Evolutionary conservation across 1,139 yeast species (phyloP).

Genomic region (Protomyces inouyei): DNA sequence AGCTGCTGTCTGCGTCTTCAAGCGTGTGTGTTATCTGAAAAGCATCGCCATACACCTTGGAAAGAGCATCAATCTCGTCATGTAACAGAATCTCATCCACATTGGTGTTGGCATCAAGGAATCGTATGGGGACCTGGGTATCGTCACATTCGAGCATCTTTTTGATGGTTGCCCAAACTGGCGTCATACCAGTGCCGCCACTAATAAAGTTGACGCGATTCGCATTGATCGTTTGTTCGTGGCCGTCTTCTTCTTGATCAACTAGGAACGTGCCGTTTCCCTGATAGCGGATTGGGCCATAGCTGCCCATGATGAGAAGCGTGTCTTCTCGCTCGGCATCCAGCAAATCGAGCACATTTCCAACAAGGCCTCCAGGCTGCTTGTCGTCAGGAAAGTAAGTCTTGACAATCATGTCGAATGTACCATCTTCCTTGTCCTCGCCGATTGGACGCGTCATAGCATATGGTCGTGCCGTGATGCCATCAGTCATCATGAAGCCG

Average conservation of each 20-base stretch:
- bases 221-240: not conserved
- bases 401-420: slow-evolving; percentile 14
- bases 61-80: not conserved
- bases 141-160: slow-evolving; percentile 13
- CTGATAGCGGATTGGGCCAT: slow-evolving; percentile 8
- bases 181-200: slow-evolving; percentile 26
- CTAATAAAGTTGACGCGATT: slow-evolving; percentile 15
- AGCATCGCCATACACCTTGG: not conserved
- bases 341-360: slow-evolving; percentile 13
- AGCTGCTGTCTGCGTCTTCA: slow-evolving; percentile 5
- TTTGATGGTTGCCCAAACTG: slow-evolving; percentile 13
- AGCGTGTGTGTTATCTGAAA: slow-evolving; percentile 11
- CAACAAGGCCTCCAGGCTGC: slow-evolving; percentile 21
- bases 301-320: slow-evolving; percentile 17
- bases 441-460: slow-evolving; percentile 18
- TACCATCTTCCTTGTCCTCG: slow-evolving; percentile 18
- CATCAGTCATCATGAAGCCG: slow-evolving; percentile 9
- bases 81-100: slow-evolving; percentile 9
- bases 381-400: slow-evolving; percentile 14
- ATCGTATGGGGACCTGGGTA: not conserved
- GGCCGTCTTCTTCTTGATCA: not conserved
- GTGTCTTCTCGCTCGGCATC: slow-evolving; percentile 16
- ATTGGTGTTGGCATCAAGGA: slow-evolving; percentile 13
- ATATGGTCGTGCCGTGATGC: slow-evolving; percentile 22
- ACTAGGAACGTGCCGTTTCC: slow-evolving; percentile 13